Percentiles rank a stretch among this genome's conserved stretches.
phyloP scores from a whole-genome alignment of 2,329 filamentous ascomycete species.

The Fusarium sterilihyphosum region DNA sequence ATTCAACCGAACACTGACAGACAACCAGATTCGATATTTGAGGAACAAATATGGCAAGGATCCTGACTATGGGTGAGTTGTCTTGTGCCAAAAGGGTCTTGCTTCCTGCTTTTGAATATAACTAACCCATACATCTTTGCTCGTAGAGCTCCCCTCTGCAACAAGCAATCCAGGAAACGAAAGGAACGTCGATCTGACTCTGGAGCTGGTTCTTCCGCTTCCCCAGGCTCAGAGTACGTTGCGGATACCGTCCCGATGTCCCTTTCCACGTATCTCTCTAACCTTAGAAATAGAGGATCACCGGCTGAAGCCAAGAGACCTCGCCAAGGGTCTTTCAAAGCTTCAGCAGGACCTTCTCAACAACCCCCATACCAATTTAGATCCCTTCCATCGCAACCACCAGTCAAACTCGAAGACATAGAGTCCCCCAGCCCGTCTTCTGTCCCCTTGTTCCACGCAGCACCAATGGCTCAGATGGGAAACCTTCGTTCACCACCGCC shows the following conservation, averaged over 20 bases:
- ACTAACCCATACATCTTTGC: neutral
- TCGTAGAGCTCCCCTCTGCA: slow-evolving; percentile 19
- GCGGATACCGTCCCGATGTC: neutral
- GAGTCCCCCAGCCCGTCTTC: neutral
- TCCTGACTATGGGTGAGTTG: slow-evolving; percentile 51
- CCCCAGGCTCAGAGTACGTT: slow-evolving; percentile 14
- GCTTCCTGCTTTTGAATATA: neutral
- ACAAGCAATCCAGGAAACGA: slow-evolving; percentile 20
- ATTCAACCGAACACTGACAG: slow-evolving; percentile 45
- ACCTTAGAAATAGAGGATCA: neutral
- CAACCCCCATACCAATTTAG: neutral
- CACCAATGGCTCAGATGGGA: neutral
- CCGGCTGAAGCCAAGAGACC: neutral
- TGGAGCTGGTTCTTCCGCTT: neutral
- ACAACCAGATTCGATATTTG: slow-evolving; percentile 52
- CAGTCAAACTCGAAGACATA: neutral
- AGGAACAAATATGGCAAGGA: slow-evolving; percentile 55
- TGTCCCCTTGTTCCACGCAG: neutral
- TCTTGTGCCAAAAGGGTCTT: neutral
- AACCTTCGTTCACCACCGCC: neutral
- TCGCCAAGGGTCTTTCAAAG: neutral
- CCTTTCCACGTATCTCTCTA: neutral
- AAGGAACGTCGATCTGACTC: slow-evolving; percentile 19
- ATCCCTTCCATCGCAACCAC: neutral
- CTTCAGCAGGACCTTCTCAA: neutral